Evolutionary conservation across 495 filamentous ascomycete species (phyloP), one percentile per base, ranked within the genome.

Genomic region (Ramalina intermedia): DNA sequence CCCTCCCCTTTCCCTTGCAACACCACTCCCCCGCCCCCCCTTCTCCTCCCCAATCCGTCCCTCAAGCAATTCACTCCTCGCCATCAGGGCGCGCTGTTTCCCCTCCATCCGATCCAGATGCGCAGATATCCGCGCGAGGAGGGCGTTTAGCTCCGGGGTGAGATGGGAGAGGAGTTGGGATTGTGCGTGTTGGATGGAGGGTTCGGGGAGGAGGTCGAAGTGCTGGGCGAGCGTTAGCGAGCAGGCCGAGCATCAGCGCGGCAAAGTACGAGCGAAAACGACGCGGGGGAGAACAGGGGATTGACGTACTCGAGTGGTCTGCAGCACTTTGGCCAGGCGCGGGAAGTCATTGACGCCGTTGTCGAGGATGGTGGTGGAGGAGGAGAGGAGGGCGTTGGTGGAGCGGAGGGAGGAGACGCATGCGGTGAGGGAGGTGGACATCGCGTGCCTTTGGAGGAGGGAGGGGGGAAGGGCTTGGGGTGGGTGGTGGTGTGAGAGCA

Each of bases 121-220:
- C 57, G 72, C 71, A 33, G 78, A 73, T 14, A 80, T 76, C 29
- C 82, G 72, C 11, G 66, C 61, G 16, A 90, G 75, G 4, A 90
- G 72, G 36, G 70, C 71, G 18, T 71, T 66, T 53, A 90, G 79
- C 63, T 85, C 85, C 13, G 84, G 85, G 13, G 73, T 75, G 47
- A 90, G 83, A 60, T 86, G 81, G 51, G 80, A 76, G 23, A 80
- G 72, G 20, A 90, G 73, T 23, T 75, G 65, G 43, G 73, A 66
- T 67, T 90, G 85, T 0, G 84, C 84, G 55, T 77, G 63, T 49
- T 70, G 69, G 20, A 90, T 71, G 41, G 77, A 76, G 23, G 78
- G 71, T 56, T 82, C 78, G 21, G 85, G 76, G 35, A 85, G 76
- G 35, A 88, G 73, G 61, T 90, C 85, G 63, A 87, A 90, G 66